Evolutionary conservation across 2,329 filamentous ascomycete species (phyloP).

Genomic region (Hypoxylon sp.): DNA sequence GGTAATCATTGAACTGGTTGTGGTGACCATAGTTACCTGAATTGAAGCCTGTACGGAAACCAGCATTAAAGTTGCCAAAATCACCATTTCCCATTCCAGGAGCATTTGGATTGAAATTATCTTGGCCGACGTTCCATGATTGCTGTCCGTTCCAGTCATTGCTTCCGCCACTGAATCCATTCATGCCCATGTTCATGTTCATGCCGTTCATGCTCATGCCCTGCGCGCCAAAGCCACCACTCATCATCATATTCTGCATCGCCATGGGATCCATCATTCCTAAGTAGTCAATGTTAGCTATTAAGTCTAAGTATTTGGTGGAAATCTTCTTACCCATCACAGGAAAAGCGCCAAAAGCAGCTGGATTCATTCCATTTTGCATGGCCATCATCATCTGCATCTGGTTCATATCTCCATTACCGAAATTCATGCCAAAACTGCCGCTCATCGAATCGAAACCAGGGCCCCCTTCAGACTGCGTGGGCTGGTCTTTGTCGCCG

Average conservation of each 20-base stretch:
- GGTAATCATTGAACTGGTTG: constrained; percentile 84
- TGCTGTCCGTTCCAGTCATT: constrained; percentile 86
- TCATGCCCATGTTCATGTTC: constrained; percentile 85
- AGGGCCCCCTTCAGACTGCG: constrained; percentile 51
- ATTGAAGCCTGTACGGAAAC: constrained; percentile 81
- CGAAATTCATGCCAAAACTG: constrained; percentile 73
- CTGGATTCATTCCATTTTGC: constrained; percentile 75
- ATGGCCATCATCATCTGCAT: constrained; percentile 87
- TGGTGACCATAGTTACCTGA: constrained; percentile 87
- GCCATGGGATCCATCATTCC: constrained; percentile 89
- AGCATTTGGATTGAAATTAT: constrained; percentile 92
- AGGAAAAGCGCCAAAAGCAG: constrained; percentile 71
- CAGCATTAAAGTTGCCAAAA: constrained; percentile 83
- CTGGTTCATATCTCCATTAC: constrained; percentile 77
- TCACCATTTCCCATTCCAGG: constrained; percentile 85
- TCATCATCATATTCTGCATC: constrained; percentile 85
- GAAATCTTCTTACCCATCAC: constrained; percentile 81
- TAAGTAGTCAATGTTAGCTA: constrained; percentile 57
- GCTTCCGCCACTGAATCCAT: constrained; percentile 77
- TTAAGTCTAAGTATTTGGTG: constrained; percentile 28
- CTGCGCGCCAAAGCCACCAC: constrained; percentile 78
- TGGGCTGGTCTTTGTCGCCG: constrained; percentile 53
- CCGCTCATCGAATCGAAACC: constrained; percentile 60
- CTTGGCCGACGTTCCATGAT: constrained; percentile 87
- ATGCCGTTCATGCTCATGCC: constrained; percentile 82